Conservation (phyloP, 306 rosid species). For the Prunus salicina region DNA sequence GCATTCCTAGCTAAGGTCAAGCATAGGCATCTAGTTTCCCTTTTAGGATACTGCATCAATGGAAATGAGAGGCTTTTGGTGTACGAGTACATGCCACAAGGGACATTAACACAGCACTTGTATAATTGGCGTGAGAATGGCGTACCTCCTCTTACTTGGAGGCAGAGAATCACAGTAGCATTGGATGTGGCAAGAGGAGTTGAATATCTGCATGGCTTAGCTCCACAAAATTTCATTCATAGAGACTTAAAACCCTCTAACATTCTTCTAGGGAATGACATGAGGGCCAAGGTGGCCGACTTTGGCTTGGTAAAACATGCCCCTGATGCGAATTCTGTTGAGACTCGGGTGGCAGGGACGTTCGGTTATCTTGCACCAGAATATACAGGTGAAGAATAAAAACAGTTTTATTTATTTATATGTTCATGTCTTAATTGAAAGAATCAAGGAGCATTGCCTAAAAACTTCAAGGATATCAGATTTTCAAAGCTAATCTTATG, state of each 20-base stretch:
- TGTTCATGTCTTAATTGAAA: background rate
- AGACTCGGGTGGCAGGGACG: slow-evolving; percentile 90
- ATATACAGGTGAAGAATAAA: slow-evolving; percentile 66
- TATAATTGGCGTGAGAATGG: slow-evolving; percentile 61
- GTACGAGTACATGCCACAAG: slow-evolving; percentile 90
- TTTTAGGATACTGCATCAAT: slow-evolving; percentile 73
- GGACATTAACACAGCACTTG: slow-evolving; percentile 75
- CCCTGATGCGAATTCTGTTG: slow-evolving; percentile 83
- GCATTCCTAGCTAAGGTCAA: slow-evolving; percentile 78
- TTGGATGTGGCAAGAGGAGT: slow-evolving; percentile 93
- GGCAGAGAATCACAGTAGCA: slow-evolving; percentile 72
- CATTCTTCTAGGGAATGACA: slow-evolving; percentile 76
- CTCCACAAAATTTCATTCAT: slow-evolving; percentile 89
- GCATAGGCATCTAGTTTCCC: slow-evolving; percentile 88
- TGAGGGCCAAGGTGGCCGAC: slow-evolving; percentile 93
- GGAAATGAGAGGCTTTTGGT: slow-evolving; percentile 88
- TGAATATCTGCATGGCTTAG: slow-evolving; percentile 83
- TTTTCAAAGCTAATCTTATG: background rate
- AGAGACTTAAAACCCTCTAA: slow-evolving; percentile 91
- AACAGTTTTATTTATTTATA: slow-evolving; percentile 3
- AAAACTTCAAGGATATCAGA: background rate
- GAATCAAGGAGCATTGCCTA: background rate
- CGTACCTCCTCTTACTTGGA: slow-evolving; percentile 67
- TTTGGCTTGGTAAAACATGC: slow-evolving; percentile 80
- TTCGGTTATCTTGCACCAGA: slow-evolving; percentile 96